A percentile compares a stretch with the other conserved stretches of the same genome.
Evolutionary conservation across 2,329 filamentous ascomycete genomes (phyloP).

Genomic region (Epichloe uncinata): DNA sequence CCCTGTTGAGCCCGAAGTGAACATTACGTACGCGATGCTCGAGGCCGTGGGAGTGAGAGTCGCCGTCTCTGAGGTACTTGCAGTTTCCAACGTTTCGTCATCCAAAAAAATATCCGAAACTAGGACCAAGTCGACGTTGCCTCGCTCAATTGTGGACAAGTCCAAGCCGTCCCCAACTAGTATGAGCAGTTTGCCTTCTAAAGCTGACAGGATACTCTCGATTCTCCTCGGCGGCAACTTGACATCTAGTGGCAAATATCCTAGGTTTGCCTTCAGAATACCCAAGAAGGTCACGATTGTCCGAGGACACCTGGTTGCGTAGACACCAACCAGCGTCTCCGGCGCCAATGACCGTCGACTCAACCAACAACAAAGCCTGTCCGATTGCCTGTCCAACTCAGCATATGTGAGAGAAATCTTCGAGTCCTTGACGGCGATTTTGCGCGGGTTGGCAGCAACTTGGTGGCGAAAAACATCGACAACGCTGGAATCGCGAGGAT

Average conservation of each 20-base stretch:
- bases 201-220: constrained; percentile 8
- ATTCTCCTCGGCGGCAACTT: constrained; percentile 9
- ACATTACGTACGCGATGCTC: constrained; percentile 11
- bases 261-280: constrained; percentile 13
- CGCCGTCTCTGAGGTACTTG: neutral
- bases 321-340: constrained; percentile 11
- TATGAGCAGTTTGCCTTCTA: constrained; percentile 7
- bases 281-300: constrained; percentile 12
- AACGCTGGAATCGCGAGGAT: constrained; percentile 11
- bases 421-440: constrained; percentile 11
- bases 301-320: constrained; percentile 9
- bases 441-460: constrained; percentile 5
- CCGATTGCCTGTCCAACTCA: constrained; percentile 10
- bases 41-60: neutral
- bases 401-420: constrained; percentile 8
- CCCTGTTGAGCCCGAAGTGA: constrained; percentile 13
- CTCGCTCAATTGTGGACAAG: neutral
- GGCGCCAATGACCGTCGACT: neutral
- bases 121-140: constrained; percentile 5
- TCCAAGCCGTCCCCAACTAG: constrained; percentile 5
- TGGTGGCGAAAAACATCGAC: constrained; percentile 14
- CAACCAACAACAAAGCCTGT: constrained; percentile 10
- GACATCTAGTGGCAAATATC: constrained; percentile 12
- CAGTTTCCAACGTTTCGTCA: neutral
- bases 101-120: constrained; percentile 5